Base-by-base conservation (phyloP, 768 basidiomycete species). In the Mycena latifolia region DNA sequence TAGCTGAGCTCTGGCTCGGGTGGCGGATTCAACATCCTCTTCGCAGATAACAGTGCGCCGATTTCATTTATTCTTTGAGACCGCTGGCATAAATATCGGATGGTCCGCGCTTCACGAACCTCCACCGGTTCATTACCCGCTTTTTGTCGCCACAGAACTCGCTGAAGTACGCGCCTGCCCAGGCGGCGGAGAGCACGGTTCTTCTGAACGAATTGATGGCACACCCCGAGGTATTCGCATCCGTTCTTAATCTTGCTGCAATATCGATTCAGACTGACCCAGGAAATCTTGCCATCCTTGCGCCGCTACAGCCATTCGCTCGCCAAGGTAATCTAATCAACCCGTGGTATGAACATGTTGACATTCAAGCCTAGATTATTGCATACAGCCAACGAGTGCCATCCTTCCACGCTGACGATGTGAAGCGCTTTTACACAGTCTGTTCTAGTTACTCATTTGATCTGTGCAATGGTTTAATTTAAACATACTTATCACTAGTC, bases 291-390 rank as follows among this genome's bases (percentile, higher is more conserved):
- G 3, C 25, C 41, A 20, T 60, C 58, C 20, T 51, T 60, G 6
- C 58, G 47, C 33, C 47, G 58, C 6, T 60, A 39, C 29, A 39
- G 35, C 5, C 47, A 60, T 41, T 60, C 58, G 15, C 33, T 60
- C 29, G 58, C 58, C 17, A 60, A 45, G 58, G n/a, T 60, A 24
- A 39, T 24, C 17, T n/a, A 37, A 17, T 51, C 15, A 50, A n/a
- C 1, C 46, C 45, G 9, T 9, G 54, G 12, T 10, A 5, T 31
- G 50, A 9, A 33, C 15, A 14, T 35, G 5, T 20, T 51, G 2
- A 8, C 17, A 28, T 22, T 24, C 41, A 29, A 41, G 47, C 51
- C 10, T n/a, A 57, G 56, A 57, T 57, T 5, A 57, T 57, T 5
- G 33, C 56, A 5, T 57, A 57, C 46, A 46, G 56, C 20, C 46